Evolutionary conservation across 1,284 basidiomycete genomes (phyloP), one percentile per base, ranked within the genome.

Genomic region (Ceratobasidium sp.): DNA sequence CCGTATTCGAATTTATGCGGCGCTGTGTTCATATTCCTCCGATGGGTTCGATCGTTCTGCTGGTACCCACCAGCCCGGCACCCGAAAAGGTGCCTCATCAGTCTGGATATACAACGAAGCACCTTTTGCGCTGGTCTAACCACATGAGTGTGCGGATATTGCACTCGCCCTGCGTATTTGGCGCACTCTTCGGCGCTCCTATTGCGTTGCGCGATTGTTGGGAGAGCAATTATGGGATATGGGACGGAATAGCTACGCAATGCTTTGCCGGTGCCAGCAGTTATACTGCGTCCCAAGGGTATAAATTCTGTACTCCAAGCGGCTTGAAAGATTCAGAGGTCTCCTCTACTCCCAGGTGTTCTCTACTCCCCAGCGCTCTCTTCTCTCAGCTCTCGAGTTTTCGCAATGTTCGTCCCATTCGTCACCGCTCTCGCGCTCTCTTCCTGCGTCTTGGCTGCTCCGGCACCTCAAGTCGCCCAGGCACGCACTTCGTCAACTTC

Each of bases 61-160:
- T 19, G 19, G 31, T 24, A 19, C 8, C 65, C 41, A 54, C 51
- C n/a, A 8, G 17, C 33, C 54, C 36, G 36, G n/a, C 54, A 15
- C 50, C 24, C 51, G 17, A 67, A 67, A 41, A 54, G 65, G 50
- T 22, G 56, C 24, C n/a, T 44, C 31, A 29, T 27, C 22, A 31
- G 9, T 17, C 54, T 27, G 54, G 27, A 31, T 24, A 27, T 56
- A 29, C 7, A 31, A 51, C 11, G 36, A n/a, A 56, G 17, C 59
- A 62, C 45, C 24, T 56, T 33, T 54, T 51, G n/a, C 17, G 31
- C 22, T 41, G 24, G 56, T 33, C 41, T 59, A 71, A 27, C 67
- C 67, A 8, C 41, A 56, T 71, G 67, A 47, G 45, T 59, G 17
- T 71, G 67, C 67, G 67, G 67, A 71, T 71, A 59, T 71, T 71